phyloP scores from a whole-genome alignment of 2,329 filamentous ascomycete genomes.

The Neofusicoccum ribis region DNA sequence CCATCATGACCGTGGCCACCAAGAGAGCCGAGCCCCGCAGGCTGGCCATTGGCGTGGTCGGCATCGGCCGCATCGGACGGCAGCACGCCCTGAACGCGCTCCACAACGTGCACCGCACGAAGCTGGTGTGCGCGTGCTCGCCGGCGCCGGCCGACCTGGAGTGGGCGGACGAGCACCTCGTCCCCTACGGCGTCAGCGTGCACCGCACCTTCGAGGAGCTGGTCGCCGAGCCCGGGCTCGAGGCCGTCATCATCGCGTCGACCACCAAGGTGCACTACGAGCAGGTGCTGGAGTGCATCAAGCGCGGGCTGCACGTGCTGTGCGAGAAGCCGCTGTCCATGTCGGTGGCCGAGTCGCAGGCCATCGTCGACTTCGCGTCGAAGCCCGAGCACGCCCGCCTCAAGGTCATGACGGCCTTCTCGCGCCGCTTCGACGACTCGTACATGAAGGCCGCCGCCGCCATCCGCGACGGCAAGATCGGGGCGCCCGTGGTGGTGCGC shows the following conservation, averaged over 20 bases:
- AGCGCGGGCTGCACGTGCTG: constrained; percentile 38
- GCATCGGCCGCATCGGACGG: constrained; percentile 56
- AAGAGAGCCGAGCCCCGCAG: constrained; percentile 22
- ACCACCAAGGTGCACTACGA: constrained; percentile 38
- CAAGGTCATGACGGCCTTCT: constrained; percentile 50
- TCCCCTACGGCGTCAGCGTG: constrained; percentile 46
- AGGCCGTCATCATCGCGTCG: constrained; percentile 45
- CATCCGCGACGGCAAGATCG: constrained; percentile 39
- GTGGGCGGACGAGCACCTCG: constrained; percentile 48
- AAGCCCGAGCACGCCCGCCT: constrained; percentile 33
- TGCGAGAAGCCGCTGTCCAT: constrained; percentile 44
- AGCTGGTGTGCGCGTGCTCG: constrained; percentile 53
- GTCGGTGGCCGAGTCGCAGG: constrained; percentile 28
- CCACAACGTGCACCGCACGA: constrained; percentile 47
- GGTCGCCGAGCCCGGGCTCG: constrained; percentile 42
- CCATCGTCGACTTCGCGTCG: constrained; percentile 37
- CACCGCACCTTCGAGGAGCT: constrained; percentile 52
- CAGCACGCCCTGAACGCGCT: constrained; percentile 54
- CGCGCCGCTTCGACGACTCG: constrained; percentile 46
- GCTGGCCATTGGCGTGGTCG: constrained; percentile 48
- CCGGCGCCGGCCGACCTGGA: constrained; percentile 47
- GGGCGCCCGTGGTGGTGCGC: constrained; percentile 42
- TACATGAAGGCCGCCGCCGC: constrained; percentile 43
- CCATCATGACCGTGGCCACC: not conserved
- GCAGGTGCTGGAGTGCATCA: constrained; percentile 36